phyloP scores from a whole-genome alignment of 345 rosid species.

The Jatropha curcas region DNA sequence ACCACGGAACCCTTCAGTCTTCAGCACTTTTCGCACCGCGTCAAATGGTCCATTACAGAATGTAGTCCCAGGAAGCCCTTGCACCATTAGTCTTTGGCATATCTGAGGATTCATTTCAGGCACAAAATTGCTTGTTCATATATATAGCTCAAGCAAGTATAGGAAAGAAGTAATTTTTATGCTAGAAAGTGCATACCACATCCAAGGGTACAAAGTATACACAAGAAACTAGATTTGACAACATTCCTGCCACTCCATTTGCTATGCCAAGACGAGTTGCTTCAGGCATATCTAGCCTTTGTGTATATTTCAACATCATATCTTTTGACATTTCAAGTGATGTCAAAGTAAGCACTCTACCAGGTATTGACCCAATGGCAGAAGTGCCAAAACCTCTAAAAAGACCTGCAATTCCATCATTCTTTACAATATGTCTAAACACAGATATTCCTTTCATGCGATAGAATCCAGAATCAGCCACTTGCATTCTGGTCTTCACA shows the following conservation, averaged over 20 bases:
- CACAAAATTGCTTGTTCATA: neutral
- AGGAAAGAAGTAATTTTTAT: conserved; percentile 14
- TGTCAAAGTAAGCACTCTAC: conserved; percentile 56
- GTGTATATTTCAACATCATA: conserved; percentile 44
- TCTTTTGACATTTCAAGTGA: conserved; percentile 65
- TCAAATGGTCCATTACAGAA: conserved; percentile 49
- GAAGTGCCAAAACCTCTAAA: conserved; percentile 66
- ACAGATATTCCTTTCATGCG: conserved; percentile 40
- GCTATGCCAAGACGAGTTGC: conserved; percentile 57
- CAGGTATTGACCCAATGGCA: conserved; percentile 60
- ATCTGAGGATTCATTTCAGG: conserved; percentile 31
- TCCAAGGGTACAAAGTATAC: conserved; percentile 63
- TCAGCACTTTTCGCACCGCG: conserved; percentile 45
- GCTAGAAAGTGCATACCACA: conserved; percentile 58
- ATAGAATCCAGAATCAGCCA: conserved; percentile 45
- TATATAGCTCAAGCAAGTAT: conserved; percentile 1
- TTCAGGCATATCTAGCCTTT: conserved; percentile 46
- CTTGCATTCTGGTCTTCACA: conserved; percentile 69
- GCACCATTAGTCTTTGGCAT: conserved; percentile 64
- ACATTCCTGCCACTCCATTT: conserved; percentile 66
- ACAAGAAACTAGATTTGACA: conserved; percentile 59
- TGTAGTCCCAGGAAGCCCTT: conserved; percentile 60
- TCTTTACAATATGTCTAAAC: conserved; percentile 39
- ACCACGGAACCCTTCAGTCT: conserved; percentile 55
- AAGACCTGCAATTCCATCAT: conserved; percentile 47